A percentile compares a stretch with the other conserved stretches of the same genome.
Evolutionary conservation across 2,329 filamentous ascomycete species (phyloP).

Genomic region (Microcera coccophila): DNA sequence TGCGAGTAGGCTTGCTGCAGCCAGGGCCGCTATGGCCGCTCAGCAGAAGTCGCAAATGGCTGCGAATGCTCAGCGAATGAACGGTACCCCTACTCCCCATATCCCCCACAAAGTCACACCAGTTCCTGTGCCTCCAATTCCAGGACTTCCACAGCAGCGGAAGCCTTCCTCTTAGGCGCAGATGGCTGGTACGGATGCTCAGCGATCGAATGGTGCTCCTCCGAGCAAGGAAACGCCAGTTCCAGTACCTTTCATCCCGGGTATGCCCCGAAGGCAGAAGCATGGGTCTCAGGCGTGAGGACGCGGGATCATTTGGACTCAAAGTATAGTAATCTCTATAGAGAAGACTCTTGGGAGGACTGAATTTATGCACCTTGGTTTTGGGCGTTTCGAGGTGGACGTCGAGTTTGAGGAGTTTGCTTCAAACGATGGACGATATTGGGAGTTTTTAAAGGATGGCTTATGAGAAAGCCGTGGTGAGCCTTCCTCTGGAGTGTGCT

Average conservation of each 20-base stretch:
- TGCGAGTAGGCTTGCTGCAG: constrained; percentile 29
- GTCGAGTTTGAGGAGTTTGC: not conserved
- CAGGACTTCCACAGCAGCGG: constrained; percentile 34
- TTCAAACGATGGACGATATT: not conserved
- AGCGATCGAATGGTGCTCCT: too few relatives aligned
- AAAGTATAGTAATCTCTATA: too few relatives aligned
- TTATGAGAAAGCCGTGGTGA: too few relatives aligned
- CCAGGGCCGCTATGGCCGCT: constrained; percentile 35
- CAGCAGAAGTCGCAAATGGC: constrained; percentile 37
- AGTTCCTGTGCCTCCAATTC: constrained; percentile 42
- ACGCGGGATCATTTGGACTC: too few relatives aligned
- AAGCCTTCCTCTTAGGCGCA: constrained; percentile 27
- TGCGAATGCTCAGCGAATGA: constrained; percentile 28
- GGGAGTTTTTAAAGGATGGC: too few relatives aligned
- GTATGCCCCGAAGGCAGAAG: too few relatives aligned
- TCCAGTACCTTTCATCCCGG: too few relatives aligned
- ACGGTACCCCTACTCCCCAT: constrained; percentile 34
- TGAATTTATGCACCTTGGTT: not conserved
- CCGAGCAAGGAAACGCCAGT: too few relatives aligned
- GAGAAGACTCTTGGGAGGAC: too few relatives aligned
- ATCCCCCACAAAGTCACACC: constrained; percentile 42
- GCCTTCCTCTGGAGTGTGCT: not conserved
- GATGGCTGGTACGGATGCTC: too few relatives aligned
- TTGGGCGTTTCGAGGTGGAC: constrained; percentile 26
- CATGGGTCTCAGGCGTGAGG: too few relatives aligned